A percentile compares a stretch with the other conserved stretches of the same genome.
Evolutionary conservation across 2,329 filamentous ascomycete genomes (phyloP).

Genomic region (Aureobasidium subglaciale): DNA sequence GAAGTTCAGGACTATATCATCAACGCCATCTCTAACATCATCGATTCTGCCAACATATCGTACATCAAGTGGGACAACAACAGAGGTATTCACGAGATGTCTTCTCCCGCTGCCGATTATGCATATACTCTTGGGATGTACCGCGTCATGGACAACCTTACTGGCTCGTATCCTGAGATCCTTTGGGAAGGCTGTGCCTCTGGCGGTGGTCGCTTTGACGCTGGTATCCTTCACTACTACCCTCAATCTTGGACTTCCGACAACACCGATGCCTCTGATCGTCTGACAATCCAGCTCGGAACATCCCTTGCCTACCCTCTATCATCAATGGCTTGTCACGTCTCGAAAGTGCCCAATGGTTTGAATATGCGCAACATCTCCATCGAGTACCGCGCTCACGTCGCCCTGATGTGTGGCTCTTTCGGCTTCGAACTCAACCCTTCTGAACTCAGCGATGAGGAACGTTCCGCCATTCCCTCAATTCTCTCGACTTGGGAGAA

Average conservation of each 20-base stretch:
- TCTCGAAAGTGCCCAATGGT: conserved; percentile 55
- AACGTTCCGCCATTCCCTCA: conserved; percentile 46
- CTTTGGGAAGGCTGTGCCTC: conserved; percentile 62
- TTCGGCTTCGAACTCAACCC: conserved; percentile 61
- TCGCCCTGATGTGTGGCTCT: conserved; percentile 62
- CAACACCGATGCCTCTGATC: conserved; percentile 56
- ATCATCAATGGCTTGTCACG: conserved; percentile 59
- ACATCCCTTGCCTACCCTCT: conserved; percentile 57
- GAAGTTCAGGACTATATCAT: conserved; percentile 61
- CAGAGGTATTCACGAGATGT: conserved; percentile 54
- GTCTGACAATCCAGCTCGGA: conserved; percentile 57
- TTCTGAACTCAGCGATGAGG: conserved; percentile 42
- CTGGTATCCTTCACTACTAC: conserved; percentile 58
- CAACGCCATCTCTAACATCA: conserved; percentile 45
- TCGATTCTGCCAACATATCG: conserved; percentile 46
- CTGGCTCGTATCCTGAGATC: conserved; percentile 52
- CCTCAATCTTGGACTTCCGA: conserved; percentile 61
- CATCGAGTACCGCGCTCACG: conserved; percentile 55
- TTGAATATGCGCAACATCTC: conserved; percentile 50
- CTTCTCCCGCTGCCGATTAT: conserved; percentile 48
- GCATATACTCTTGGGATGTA: conserved; percentile 59
- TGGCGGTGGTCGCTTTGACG: conserved; percentile 58
- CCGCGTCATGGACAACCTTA: conserved; percentile 54
- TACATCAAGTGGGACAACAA: conserved; percentile 68
- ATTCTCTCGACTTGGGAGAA: conserved; percentile 49